Base-by-base conservation (phyloP, 1,139 yeast species). In the Saccharomyces hybrid region DNA sequence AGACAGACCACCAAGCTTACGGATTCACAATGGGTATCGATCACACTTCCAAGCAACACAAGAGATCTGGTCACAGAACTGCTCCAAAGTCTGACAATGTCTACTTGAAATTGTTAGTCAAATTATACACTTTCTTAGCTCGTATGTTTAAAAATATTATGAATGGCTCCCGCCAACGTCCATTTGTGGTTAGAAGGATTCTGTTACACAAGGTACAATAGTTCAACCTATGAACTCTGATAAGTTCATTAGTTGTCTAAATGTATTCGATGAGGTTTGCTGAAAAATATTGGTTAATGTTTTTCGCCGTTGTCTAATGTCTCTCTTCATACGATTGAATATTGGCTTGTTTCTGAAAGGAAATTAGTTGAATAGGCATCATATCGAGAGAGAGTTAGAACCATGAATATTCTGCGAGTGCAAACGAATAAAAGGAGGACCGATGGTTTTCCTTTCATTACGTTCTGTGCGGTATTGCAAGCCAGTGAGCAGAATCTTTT, bases 81-180 rank as follows among this genome's bases (percentile, higher is more conserved):
- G 97, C 97, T 78, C 99, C 99, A 81, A 90, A 90, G 84, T 91
- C 98, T 68, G 96, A 91, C 82, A 93, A 93, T 77, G 97, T 91
- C 80, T 93, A 93, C 96, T 84, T 93, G 82, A 87, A 86, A 80
- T 81, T 91, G 76, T 86, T 93, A 80, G 99, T 91, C 78, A 90
- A 91, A 86, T 84, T 93, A 73, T 93, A 91, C 88, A 80, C 97
- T 74, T 93, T 89, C 95, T 84, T 93, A 80, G 97, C 98, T 81
- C 97, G 98, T 87, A 87, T 80, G 95, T 88, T 57, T 34, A 31
- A 14, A 5, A 42, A 34, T 25, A 31, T 23, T 31, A 26, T n/a
- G 3, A 26, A 8, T 38, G n/a, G 23, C 13, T 6, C 16, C 27
- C 8, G 11, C 27, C 20, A 52, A 53, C 46, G 8, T 16, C 38